Evolutionary conservation across 148 eudicot genomes (phyloP), one percentile per base, ranked within the genome.

Genomic region (Persicaria tinctoria): DNA sequence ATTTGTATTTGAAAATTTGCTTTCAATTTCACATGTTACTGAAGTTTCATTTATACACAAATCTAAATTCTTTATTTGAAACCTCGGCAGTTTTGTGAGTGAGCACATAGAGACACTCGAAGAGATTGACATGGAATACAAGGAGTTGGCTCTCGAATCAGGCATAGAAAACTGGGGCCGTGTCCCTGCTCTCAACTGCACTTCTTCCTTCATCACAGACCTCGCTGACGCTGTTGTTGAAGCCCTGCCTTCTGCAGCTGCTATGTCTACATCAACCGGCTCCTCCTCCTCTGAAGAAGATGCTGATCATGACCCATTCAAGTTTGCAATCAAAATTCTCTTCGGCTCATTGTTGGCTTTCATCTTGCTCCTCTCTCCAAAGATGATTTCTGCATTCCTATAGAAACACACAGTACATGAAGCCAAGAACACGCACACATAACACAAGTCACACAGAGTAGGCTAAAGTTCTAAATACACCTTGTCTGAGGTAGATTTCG

Each of bases 61-160:
- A 38, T 66, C 18, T 66, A 32, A 41, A 44, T 1, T 66, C 48
- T 66, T 1, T 66, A 41, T 17, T 14, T 66, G 48, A 66, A 38
- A 66, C 41, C 41, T 66, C 48, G 75, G 73, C 89, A 93, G 98
- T 81, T 93, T 93, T 82, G 98, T 93, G 70, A 93, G 95, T 63
- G 98, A 93, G 84, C 98, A 93, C 87, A 93, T 93, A 74, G 98
- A 95, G 82, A 92, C 97, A 5, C 92, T 92, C 18, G 99, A 95
- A 83, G 99, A 95, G 84, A 95, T 95, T 27, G 99, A 95, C 71
- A 95, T 92, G 99, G 99, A 95, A 80, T 95, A 92, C 88, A 89
- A 59, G 79, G 86, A 95, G 46, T 73, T 92, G 78, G 99, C 99
- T 5, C 90, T 92, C 7, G 97, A 89, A 78, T 95, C 99, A 1